phyloP scores from a whole-genome alignment of 2,329 filamentous ascomycete species.

The Dothistroma pini region DNA sequence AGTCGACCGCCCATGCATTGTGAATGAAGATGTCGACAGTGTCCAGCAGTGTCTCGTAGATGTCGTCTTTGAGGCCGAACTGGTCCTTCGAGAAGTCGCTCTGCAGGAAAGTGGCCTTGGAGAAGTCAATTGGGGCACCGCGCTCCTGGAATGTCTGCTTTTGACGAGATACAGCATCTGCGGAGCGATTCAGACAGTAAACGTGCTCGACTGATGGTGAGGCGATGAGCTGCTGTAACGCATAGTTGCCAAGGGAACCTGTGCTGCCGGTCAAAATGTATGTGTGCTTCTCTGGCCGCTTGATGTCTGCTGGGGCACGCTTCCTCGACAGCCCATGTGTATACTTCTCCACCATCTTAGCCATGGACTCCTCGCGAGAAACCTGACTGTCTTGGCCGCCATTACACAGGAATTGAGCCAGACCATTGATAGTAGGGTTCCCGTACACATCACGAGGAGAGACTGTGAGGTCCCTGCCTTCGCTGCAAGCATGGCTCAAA shows the following conservation, averaged over 20 bases:
- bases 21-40: conserved; percentile 34
- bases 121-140: conserved; percentile 24
- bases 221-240: conserved; percentile 32
- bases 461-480: conserved; percentile 12
- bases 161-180: conserved; percentile 25
- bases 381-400: conserved; percentile 2
- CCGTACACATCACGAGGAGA: conserved; percentile 33
- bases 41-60: conserved; percentile 24
- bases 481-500: conserved; percentile 23
- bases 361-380: conserved; percentile 26
- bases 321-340: conserved; percentile 21
- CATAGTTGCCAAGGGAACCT: conserved; percentile 35
- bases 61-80: conserved; percentile 26
- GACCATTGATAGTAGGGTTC: conserved; percentile 30
- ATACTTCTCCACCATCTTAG: conserved; percentile 32
- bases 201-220: conserved; percentile 28
- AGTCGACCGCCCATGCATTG: conserved; percentile 40
- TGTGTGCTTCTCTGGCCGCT: conserved; percentile 17
- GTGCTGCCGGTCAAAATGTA: conserved; percentile 38
- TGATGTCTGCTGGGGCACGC: background rate
- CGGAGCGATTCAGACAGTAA: conserved; percentile 32
- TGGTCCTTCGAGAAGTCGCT: conserved; percentile 25
- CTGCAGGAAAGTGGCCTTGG: conserved; percentile 26
- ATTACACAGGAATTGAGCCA: conserved; percentile 23
- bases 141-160: conserved; percentile 22